phyloP scores from a whole-genome alignment of 192 early-diverging fungal species.

The Umbelopsis isabellina region DNA sequence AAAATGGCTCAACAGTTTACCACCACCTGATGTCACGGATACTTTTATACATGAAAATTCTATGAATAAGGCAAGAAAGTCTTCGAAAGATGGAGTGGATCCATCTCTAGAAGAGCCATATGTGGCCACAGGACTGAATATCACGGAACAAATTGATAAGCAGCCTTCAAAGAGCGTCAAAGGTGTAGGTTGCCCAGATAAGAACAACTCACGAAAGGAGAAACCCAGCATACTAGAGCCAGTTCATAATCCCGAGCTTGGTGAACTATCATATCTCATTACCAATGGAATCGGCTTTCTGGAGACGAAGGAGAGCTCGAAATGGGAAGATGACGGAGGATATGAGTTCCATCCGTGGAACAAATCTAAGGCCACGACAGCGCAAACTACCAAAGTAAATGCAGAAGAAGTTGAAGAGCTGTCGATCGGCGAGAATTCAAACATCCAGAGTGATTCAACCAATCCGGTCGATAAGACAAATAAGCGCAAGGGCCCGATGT shows the following conservation, averaged over 20 bases:
- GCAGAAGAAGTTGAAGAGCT: neutral
- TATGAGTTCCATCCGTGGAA: conserved; percentile 36
- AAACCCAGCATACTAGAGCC: neutral
- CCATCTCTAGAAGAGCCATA: too few relatives aligned
- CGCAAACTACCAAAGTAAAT: neutral
- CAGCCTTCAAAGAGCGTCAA: too few relatives aligned
- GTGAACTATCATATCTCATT: conserved; percentile 32
- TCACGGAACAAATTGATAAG: too few relatives aligned
- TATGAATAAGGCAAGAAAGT: neutral
- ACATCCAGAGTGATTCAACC: neutral
- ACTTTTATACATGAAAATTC: too few relatives aligned
- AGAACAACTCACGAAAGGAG: too few relatives aligned
- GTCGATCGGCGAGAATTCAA: neutral
- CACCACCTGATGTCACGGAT: neutral
- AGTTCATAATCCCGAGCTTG: conserved; percentile 7
- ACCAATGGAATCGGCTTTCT: conserved; percentile 38
- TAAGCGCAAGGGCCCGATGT: neutral
- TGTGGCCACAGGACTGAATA: too few relatives aligned
- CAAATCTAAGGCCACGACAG: neutral
- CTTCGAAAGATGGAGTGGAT: too few relatives aligned
- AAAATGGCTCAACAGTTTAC: neutral
- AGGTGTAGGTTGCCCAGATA: too few relatives aligned
- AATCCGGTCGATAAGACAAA: neutral
- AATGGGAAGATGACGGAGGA: conserved; percentile 39
- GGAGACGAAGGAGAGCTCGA: conserved; percentile 27